phyloP scores from a whole-genome alignment of 176 grass and related monocot genomes.

The Areca catechu region DNA sequence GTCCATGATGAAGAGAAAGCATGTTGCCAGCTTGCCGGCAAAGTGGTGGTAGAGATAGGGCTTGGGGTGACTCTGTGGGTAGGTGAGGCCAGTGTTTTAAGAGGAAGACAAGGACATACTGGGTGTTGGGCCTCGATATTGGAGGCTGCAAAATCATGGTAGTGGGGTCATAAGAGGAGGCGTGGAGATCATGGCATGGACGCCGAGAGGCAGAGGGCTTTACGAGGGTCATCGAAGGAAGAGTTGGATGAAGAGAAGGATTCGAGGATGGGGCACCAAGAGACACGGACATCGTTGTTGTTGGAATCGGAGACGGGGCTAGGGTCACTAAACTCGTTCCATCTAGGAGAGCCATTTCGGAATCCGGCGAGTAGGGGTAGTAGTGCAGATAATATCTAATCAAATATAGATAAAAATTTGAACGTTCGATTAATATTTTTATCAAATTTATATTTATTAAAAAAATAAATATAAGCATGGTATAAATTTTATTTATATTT shows the following conservation, averaged over 20 bases:
- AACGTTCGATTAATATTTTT: too few species aligned
- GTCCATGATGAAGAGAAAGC: background rate
- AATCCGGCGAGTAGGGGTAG: too few species aligned
- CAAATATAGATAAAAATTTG: too few species aligned
- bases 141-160: conserved; percentile 48
- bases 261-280: conserved; percentile 70
- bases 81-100: conserved; percentile 52
- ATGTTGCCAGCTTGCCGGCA: conserved; percentile 69
- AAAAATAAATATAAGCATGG: too few species aligned
- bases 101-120: conserved; percentile 75
- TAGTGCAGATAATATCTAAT: too few species aligned
- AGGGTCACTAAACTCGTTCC: conserved; percentile 81
- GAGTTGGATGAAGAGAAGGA: conserved; percentile 22
- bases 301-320: conserved; percentile 24
- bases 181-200: conserved; percentile 40
- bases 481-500: too few species aligned
- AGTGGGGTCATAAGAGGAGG: conserved; percentile 52
- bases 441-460: too few species aligned
- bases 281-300: conserved; percentile 33
- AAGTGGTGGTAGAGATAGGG: conserved; percentile 85
- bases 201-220: conserved; percentile 9
- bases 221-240: conserved; percentile 17
- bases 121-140: conserved; percentile 67
- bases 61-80: conserved; percentile 42
- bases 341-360: conserved; percentile 36